A percentile compares a stretch with the other conserved stretches of the same genome.
Conservation (phyloP, 495 filamentous ascomycete genomes). For the Penicillium cosmopolitanum region DNA sequence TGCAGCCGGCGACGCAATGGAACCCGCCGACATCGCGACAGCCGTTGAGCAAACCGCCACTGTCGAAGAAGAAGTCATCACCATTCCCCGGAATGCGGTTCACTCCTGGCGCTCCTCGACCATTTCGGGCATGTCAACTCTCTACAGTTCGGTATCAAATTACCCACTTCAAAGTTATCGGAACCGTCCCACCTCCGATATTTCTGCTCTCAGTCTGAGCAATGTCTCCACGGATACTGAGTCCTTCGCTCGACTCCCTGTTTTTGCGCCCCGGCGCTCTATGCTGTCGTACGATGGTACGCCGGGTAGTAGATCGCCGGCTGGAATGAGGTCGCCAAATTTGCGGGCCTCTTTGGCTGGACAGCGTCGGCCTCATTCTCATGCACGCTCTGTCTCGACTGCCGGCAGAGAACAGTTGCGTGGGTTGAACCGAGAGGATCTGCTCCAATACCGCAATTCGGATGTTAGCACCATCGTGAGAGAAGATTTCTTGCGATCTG, state of each 20-base stretch:
- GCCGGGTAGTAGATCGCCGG: conserved; percentile 23
- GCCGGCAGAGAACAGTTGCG: conserved; percentile 41
- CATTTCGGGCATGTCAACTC: conserved; percentile 39
- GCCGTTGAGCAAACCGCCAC: conserved; percentile 35
- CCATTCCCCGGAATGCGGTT: conserved; percentile 41
- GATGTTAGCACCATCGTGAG: conserved; percentile 47
- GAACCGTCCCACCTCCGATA: conserved; percentile 32
- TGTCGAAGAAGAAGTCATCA: conserved; percentile 46
- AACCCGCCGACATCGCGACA: conserved; percentile 32
- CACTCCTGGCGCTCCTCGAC: conserved; percentile 46
- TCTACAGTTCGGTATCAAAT: conserved; percentile 37
- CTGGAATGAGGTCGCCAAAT: conserved; percentile 15
- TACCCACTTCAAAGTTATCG: conserved; percentile 25
- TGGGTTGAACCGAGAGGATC: conserved; percentile 42
- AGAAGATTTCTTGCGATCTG: conserved; percentile 43
- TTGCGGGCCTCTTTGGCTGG: conserved; percentile 17
- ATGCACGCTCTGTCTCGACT: conserved; percentile 34
- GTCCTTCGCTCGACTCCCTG: conserved; percentile 38
- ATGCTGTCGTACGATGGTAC: conserved; percentile 18
- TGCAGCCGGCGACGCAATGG: conserved; percentile 28
- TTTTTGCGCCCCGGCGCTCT: conserved; percentile 42
- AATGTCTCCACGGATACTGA: conserved; percentile 39
- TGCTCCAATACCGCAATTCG: conserved; percentile 45
- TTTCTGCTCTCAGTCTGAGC: conserved; percentile 37
- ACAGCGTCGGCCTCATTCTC: conserved; percentile 27